These are phyloP conservation scores for Myrica gale DNA, from an alignment of 306 rosid genomes.

Conservation along the genomic window DNA sequence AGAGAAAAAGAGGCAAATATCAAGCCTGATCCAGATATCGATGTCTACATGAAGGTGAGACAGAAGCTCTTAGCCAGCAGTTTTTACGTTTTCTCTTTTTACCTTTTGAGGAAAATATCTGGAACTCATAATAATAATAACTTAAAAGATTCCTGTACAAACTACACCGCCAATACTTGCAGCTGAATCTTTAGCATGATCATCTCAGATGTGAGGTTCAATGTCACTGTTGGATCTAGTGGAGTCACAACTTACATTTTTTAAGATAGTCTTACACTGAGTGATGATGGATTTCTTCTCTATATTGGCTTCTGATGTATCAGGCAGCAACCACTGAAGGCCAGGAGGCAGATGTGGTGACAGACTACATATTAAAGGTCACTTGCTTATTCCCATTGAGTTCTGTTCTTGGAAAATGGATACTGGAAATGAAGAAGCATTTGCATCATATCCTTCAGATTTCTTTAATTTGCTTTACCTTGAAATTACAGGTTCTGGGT, in stretches of 20 bases:
- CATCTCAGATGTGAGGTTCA: neutral
- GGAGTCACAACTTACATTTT: neutral
- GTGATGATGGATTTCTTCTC: slow-evolving; percentile 12
- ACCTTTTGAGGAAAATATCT: neutral
- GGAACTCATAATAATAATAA: neutral
- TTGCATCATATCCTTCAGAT: neutral
- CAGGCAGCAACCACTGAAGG: slow-evolving; percentile 76
- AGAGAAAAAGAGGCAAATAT: slow-evolving; percentile 63
- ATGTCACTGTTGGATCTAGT: neutral
- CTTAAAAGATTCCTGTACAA: too few species aligned
- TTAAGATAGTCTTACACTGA: neutral
- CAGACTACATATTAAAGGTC: slow-evolving; percentile 81
- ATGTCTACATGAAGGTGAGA: slow-evolving; percentile 68
- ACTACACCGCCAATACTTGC: too few species aligned
- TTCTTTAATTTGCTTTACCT: neutral
- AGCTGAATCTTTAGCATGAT: too few species aligned
- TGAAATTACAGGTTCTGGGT: slow-evolving; percentile 37
- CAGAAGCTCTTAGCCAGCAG: neutral
- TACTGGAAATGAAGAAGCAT: neutral
- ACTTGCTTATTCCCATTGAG: slow-evolving; percentile 3
- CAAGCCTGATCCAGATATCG: slow-evolving; percentile 64
- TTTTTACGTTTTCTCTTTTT: neutral
- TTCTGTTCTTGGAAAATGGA: neutral
- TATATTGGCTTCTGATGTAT: slow-evolving; percentile 23
- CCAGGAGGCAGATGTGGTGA: slow-evolving; percentile 61